Percentiles rank a stretch among this genome's conserved stretches.
Conservation (phyloP, 345 rosid genomes). For the Euclidium syriacum region DNA sequence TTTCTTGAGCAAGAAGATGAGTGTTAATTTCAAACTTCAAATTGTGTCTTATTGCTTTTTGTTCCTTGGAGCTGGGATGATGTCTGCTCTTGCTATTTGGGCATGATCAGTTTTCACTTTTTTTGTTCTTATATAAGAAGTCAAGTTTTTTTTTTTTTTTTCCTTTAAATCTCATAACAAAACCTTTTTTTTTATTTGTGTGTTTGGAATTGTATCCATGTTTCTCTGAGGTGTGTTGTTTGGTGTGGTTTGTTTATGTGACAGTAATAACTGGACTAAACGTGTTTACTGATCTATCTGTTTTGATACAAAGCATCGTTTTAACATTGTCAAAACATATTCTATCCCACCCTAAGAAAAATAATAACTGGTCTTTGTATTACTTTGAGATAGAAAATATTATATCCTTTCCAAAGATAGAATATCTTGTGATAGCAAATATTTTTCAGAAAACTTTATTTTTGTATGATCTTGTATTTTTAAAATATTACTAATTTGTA, state of each 20-base stretch:
- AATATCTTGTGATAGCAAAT: no score
- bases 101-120: conserved; percentile 33
- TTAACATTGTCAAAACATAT: no score
- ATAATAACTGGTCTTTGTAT: no score
- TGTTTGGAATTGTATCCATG: not conserved
- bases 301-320: no score
- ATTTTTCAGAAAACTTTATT: no score
- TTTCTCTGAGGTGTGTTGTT: not conserved
- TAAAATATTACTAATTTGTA: no score
- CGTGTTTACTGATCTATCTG: no score
- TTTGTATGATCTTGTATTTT: no score
- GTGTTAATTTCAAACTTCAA: conserved; percentile 77
- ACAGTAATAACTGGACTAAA: not conserved
- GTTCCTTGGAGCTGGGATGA: conserved; percentile 87
- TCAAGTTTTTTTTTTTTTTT: not conserved
- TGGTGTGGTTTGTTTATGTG: not conserved
- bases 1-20: conserved; percentile 83
- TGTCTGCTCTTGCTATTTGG: conserved; percentile 85
- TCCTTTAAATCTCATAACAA: not conserved
- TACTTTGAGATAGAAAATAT: no score
- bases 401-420: no score
- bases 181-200: not conserved
- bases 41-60: conserved; percentile 64
- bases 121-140: not conserved
- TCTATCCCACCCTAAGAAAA: no score